Evolutionary conservation across 73 alveolate genomes (phyloP).

Genomic region (Effrenium voratum): DNA sequence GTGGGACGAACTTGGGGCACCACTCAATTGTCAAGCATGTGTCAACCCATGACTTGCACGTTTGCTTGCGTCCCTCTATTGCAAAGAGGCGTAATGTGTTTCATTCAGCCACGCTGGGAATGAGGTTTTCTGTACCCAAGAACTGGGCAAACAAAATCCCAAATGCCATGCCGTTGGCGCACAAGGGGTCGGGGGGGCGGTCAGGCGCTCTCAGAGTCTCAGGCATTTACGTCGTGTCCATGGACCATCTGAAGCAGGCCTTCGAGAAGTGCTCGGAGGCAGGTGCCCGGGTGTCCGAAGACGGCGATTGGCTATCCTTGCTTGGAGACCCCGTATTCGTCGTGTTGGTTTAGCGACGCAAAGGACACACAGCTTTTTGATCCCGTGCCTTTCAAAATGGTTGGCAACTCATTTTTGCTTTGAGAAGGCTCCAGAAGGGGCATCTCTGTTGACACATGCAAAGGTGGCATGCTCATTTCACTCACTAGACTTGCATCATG

Average conservation of each 20-base stretch:
- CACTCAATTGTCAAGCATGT: too few species aligned
- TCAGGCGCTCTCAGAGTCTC: too few species aligned
- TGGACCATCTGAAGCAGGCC: constrained; percentile 31
- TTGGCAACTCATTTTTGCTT: background rate
- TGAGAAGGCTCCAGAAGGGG: background rate
- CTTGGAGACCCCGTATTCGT: background rate
- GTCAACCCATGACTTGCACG: too few species aligned
- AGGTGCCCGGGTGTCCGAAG: background rate
- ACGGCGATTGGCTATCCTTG: background rate
- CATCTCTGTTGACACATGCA: background rate
- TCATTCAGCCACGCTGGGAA: too few species aligned
- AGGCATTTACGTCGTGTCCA: constrained; percentile 27
- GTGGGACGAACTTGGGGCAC: too few species aligned
- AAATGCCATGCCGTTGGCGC: too few species aligned
- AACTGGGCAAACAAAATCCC: too few species aligned
- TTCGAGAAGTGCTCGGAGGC: constrained; percentile 39
- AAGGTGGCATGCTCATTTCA: background rate
- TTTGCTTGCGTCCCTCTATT: too few species aligned
- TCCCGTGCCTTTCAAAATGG: background rate
- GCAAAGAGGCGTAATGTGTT: too few species aligned
- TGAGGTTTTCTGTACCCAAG: too few species aligned
- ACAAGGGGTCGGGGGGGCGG: too few species aligned
- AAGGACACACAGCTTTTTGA: background rate
- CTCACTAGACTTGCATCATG: too few species aligned
- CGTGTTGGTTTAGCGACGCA: background rate